Percentiles rank a stretch among this genome's conserved stretches.
These are phyloP conservation scores for Mucor piriformis DNA, from an alignment of 371 early-diverging fungal genomes.

Conservation along the genomic window DNA sequence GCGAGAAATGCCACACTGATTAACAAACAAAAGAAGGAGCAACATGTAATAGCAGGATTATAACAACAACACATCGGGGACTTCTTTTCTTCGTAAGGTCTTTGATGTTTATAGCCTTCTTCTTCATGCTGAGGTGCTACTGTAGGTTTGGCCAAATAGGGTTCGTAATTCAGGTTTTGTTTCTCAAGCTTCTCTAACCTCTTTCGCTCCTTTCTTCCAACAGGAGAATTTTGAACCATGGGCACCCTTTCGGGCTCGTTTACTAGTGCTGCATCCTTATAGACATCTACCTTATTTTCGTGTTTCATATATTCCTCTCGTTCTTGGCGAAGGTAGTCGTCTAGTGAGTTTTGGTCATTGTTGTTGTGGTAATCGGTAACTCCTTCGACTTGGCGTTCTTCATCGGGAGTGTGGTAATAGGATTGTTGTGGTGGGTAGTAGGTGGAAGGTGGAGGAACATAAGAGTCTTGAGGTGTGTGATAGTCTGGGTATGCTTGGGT, in stretches of 20 bases:
- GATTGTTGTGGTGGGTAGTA: background rate
- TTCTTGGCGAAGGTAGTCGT: constrained; percentile 19
- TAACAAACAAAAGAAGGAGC: constrained; percentile 31
- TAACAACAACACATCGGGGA: constrained; percentile 28
- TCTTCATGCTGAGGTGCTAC: constrained; percentile 25
- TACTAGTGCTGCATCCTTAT: no score
- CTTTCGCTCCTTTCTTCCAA: constrained; percentile 10
- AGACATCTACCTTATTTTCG: constrained; percentile 2
- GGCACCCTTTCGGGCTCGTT: constrained; percentile 12
- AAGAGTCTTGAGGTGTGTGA: background rate
- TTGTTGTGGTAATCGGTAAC: constrained; percentile 4
- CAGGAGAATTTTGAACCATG: background rate
- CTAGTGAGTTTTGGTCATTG: constrained; percentile 1
- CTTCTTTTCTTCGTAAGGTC: background rate
- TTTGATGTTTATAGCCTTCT: constrained; percentile 9
- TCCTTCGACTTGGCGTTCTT: constrained; percentile 9
- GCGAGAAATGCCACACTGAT: constrained; percentile 27
- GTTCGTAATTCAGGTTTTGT: constrained; percentile 1
- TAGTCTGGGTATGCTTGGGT: constrained; percentile 1
- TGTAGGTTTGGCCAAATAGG: constrained; percentile 19
- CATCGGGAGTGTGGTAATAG: background rate
- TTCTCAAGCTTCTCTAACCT: constrained; percentile 4
- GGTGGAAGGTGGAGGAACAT: constrained; percentile 1
- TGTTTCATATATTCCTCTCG: constrained; percentile 25
- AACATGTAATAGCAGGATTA: constrained; percentile 36